Evolutionary conservation across 306 rosid species (phyloP).

Genomic region (Cicer arietinum): DNA sequence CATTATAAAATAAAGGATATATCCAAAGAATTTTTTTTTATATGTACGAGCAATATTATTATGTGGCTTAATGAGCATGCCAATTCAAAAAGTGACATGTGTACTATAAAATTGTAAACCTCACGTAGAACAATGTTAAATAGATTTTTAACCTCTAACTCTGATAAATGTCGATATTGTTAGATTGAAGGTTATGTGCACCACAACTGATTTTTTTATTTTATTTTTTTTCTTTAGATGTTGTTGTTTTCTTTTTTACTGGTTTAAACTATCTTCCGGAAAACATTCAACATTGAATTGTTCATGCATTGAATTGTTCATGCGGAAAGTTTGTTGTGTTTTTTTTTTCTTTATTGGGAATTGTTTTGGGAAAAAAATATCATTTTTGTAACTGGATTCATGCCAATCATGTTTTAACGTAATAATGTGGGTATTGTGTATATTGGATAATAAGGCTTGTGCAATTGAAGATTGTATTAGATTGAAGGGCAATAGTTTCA

Average conservation of each 20-base stretch:
- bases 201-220: neutral
- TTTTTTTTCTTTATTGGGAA: constrained; percentile 38
- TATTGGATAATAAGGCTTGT: constrained; percentile 21
- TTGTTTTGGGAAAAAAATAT: constrained; percentile 1
- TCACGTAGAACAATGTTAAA: no score
- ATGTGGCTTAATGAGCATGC: no score
- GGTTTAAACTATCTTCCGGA: constrained; percentile 36
- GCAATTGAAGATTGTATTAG: constrained; percentile 31
- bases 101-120: no score
- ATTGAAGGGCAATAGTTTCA: constrained; percentile 27
- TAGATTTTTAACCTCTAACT: no score
- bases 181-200: no score
- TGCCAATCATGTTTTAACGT: constrained; percentile 7
- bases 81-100: no score
- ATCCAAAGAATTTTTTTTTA: no score
- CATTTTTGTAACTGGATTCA: constrained; percentile 33
- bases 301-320: constrained; percentile 1
- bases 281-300: constrained; percentile 37
- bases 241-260: constrained; percentile 17
- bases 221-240: constrained; percentile 12
- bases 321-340: constrained; percentile 9
- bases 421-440: constrained; percentile 14
- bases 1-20: no score
- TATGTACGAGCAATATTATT: no score
- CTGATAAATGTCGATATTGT: no score